Base-by-base conservation (phyloP, 192 early-diverging fungal genomes). In the Gorgonomyces haynaldii region DNA sequence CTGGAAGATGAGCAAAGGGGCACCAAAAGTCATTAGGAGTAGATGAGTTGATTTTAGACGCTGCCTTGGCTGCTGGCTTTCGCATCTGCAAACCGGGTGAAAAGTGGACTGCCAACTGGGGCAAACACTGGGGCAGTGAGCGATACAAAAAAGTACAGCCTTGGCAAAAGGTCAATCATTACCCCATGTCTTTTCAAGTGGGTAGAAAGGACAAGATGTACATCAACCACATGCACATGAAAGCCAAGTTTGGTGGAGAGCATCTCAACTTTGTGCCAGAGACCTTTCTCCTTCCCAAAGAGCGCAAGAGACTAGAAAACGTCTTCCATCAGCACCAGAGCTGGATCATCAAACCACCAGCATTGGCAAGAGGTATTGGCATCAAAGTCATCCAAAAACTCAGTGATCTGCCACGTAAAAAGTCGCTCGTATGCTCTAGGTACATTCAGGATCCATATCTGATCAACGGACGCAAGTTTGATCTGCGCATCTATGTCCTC, bases 391-490 rank as follows among this genome's bases (percentile, higher is more conserved):
- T 64, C 16, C 52, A 41, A 27, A 60, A 64, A 24, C 54, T 17
- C 13, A 62, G 44, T 37, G 47, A 61, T 31, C 40, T 68, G 2
- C 68, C 68, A 3, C 38, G 57, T 19, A 60, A 65, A 30, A 57
- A 60, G 42, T 37, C 54, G 12, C 21, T 53, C 55, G 43, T 41
- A 7, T 46, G 45, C 17, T 46, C 45, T 5, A 62, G 29, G 2
- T 78, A 78, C 40, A 47, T 78, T 19, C 15, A 50, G 8, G 32
- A 50, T 9, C 76, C 76, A 5, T 70, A 42, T 34, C 59, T 79
- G 4, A 77, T 79, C 37, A 66, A 77, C 34, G 28, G 48, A 4
- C 60, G 61, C 54, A 79, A 79, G 38, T 79, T 79, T 56, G 76
- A 79, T 43, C 50, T 79, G 44, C 13, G 76, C 9, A 55, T 79